Conservation (phyloP, 2,329 filamentous ascomycete genomes). For the Aspergillus amoenus region DNA sequence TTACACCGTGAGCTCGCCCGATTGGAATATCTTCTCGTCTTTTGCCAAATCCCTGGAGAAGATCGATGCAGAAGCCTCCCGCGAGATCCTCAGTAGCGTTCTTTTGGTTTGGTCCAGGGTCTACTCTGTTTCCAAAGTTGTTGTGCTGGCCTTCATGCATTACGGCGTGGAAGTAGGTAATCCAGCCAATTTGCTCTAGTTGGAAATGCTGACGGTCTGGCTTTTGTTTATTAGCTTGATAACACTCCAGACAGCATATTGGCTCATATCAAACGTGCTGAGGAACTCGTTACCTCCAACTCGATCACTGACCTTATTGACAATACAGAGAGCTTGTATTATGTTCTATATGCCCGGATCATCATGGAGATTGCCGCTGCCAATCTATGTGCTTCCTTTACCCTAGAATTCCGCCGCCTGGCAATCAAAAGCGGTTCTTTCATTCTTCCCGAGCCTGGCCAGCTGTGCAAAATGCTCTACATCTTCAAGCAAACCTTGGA, state of each 20-base stretch:
- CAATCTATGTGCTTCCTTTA: slow-evolving; percentile 35
- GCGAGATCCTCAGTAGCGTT: slow-evolving; percentile 28
- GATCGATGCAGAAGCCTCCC: slow-evolving; percentile 16
- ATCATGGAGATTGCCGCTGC: slow-evolving; percentile 38
- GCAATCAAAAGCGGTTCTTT: slow-evolving; percentile 16
- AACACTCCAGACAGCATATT: slow-evolving; percentile 26
- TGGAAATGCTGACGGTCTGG: background rate
- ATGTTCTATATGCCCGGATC: slow-evolving; percentile 36
- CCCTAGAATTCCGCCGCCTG: slow-evolving; percentile 22
- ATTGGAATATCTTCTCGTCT: slow-evolving; percentile 26
- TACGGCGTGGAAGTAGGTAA: slow-evolving; percentile 36
- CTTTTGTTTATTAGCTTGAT: slow-evolving; percentile 29
- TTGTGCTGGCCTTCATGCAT: slow-evolving; percentile 30
- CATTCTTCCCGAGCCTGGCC: slow-evolving; percentile 33
- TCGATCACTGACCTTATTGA: slow-evolving; percentile 32
- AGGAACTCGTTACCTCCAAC: slow-evolving; percentile 27
- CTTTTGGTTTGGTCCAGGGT: slow-evolving; percentile 33
- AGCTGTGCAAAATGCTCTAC: slow-evolving; percentile 34
- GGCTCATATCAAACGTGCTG: slow-evolving; percentile 31
- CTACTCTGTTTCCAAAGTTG: slow-evolving; percentile 38
- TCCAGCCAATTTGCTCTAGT: background rate
- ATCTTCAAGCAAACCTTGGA: slow-evolving; percentile 35
- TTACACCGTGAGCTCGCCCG: slow-evolving; percentile 31
- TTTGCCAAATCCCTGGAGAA: slow-evolving; percentile 18
- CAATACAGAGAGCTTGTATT: slow-evolving; percentile 38